Evolutionary conservation across 139 green algal species (phyloP), one percentile per base, ranked within the genome.

Genomic region (Parachlorella kessleri): DNA sequence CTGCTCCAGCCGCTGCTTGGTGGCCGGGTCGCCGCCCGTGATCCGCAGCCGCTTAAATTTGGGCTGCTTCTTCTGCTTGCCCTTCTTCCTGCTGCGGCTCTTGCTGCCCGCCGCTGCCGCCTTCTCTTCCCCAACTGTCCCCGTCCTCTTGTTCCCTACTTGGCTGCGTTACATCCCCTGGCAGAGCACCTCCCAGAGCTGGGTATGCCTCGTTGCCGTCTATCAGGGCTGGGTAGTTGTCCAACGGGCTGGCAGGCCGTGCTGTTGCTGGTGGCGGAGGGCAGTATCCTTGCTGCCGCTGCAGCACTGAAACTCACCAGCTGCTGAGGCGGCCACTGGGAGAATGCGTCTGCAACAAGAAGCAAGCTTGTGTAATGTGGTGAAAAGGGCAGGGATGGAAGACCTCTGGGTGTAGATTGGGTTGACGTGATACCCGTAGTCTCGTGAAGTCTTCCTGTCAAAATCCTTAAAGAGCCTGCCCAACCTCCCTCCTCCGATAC

Each of bases 21-120:
- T 77, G 6, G 67, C 77, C 6, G 8, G 33, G 14, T 10, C 21
- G n/a, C 33, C 9, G 10, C 30, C 81, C 37, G 70, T 82, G 6
- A 86, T 24, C 40, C 76, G 54, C 30, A 86, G 38, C 26, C 81
- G 63, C 81, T 86, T 70, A 68, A 83, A 82, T 55, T 88, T 88
- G 24, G 74, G 40, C 40, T 72, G 30, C 69, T 77, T 76, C 66
- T 40, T 74, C 14, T 14, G 48, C 48, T 59, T 59, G 48, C 48
- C 48, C 14, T 18, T 18, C 48, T 59, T 59, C 48, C 21, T 59
- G 14, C 48, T 59, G 14, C 48, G 14, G 14, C 48, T 18, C 14
- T 18, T 18, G 48, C 48, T 59, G 14, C 21, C 48, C 48, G 48
- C 48, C 21, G 48, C 48, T 18, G 48, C n/a, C n/a, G n/a, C n/a